phyloP scores from a whole-genome alignment of 495 filamentous ascomycete species.

The Neurospora sp. region DNA sequence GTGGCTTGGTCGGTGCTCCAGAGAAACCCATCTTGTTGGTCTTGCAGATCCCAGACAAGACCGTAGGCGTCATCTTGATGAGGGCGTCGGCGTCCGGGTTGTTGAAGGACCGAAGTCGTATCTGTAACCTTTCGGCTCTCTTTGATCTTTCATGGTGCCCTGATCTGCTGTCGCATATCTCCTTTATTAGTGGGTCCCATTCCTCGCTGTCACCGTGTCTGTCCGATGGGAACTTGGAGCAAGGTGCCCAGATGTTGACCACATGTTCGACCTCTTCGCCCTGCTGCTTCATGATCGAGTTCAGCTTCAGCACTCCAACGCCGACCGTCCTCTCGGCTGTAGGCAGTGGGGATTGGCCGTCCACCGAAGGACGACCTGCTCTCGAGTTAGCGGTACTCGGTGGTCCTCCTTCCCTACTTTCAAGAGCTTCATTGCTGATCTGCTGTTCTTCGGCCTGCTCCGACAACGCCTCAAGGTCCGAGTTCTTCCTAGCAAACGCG shows the following conservation, averaged over 20 bases:
- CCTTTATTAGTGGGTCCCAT: slow-evolving; percentile 67
- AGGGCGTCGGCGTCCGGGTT: slow-evolving; percentile 66
- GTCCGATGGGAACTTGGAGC: slow-evolving; percentile 32
- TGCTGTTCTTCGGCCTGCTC: slow-evolving; percentile 35
- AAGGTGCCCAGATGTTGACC: slow-evolving; percentile 69
- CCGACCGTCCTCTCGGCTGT: slow-evolving; percentile 57
- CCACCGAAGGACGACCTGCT: slow-evolving; percentile 32
- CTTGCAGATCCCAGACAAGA: slow-evolving; percentile 68
- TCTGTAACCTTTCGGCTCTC: slow-evolving; percentile 59
- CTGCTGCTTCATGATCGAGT: slow-evolving; percentile 66
- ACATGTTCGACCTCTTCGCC: slow-evolving; percentile 66
- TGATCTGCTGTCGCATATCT: slow-evolving; percentile 61
- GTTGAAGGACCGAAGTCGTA: slow-evolving; percentile 68
- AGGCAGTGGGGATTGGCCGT: slow-evolving; percentile 32
- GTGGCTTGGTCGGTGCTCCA: slow-evolving; percentile 72
- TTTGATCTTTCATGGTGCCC: slow-evolving; percentile 63
- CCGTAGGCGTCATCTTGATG: slow-evolving; percentile 76
- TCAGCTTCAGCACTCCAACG: slow-evolving; percentile 73
- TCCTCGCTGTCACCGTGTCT: slow-evolving; percentile 49
- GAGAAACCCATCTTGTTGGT: slow-evolving; percentile 92
- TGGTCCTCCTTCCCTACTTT: slow-evolving; percentile 36
- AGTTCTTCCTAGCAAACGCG: slow-evolving; percentile 35
- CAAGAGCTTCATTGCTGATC: slow-evolving; percentile 16
- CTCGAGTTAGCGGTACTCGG: slow-evolving; percentile 48
- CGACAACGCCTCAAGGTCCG: slow-evolving; percentile 38